Percentiles rank a stretch among this genome's conserved stretches.
Conservation (phyloP, 164 flowering plant species). For the Kingdonia uniflora region DNA sequence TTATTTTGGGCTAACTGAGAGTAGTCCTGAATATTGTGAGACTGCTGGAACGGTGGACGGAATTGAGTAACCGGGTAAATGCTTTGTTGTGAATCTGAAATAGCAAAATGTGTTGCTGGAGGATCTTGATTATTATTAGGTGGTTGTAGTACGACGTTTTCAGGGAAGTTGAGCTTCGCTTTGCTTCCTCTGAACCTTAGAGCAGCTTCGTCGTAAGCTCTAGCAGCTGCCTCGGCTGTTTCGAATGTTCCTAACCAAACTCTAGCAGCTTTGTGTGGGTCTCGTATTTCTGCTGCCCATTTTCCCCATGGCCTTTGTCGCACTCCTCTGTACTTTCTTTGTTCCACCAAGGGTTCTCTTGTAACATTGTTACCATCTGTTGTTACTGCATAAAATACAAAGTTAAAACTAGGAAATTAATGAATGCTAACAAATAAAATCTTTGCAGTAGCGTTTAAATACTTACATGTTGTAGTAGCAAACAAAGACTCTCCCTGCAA, state of each 20-base stretch:
- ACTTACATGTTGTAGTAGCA: too few species aligned
- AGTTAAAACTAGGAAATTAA: neutral
- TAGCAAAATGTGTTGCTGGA: conserved; percentile 14
- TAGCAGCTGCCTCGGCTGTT: conserved; percentile 52
- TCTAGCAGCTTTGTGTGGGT: conserved; percentile 51
- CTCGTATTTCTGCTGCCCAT: conserved; percentile 62
- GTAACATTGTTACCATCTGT: conserved; percentile 15
- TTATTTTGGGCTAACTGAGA: conserved; percentile 32
- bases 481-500: conserved; percentile 14
- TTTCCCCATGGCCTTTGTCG: conserved; percentile 61
- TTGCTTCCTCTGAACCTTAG: conserved; percentile 53
- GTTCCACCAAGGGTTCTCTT: conserved; percentile 7
- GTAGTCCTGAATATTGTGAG: conserved; percentile 24
- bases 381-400: conserved; percentile 5
- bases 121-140: conserved; percentile 6
- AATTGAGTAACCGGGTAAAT: conserved; percentile 9
- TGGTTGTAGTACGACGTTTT: conserved; percentile 25
- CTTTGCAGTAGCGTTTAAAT: too few species aligned
- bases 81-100: conserved; percentile 21
- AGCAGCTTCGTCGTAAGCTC: conserved; percentile 62
- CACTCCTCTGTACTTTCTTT: conserved; percentile 50
- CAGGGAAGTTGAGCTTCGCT: conserved; percentile 58
- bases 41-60: conserved; percentile 6
- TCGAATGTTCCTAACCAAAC: conserved; percentile 65
- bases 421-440: too few species aligned